Conservation (phyloP, 1,284 basidiomycete species). For the Ceratobasidium sp. region DNA sequence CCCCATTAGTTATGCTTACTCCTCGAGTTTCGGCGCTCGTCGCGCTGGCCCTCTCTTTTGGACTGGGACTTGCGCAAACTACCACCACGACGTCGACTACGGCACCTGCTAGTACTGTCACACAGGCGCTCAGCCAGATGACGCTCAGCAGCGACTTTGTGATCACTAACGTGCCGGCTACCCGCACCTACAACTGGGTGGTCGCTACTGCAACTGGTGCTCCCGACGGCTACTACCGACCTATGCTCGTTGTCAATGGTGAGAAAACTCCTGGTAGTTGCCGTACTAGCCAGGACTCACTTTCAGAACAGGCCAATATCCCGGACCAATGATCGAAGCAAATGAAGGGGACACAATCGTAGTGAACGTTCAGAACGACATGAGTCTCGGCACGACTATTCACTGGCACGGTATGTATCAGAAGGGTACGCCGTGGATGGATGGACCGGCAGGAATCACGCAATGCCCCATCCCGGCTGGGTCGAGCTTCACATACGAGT, state of each 20-base stretch:
- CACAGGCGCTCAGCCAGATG: conserved; percentile 21
- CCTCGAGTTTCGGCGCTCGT: conserved; percentile 19
- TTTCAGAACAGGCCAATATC: conserved; percentile 27
- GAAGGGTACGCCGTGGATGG: conserved; percentile 53
- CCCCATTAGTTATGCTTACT: conserved; percentile 14
- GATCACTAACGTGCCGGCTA: conserved; percentile 36
- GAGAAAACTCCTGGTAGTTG: conserved; percentile 54
- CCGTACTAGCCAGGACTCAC: conserved; percentile 53
- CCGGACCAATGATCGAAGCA: conserved; percentile 30
- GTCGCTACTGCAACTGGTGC: conserved; percentile 41
- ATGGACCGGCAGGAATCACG: conserved; percentile 56
- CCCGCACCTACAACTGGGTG: conserved; percentile 41
- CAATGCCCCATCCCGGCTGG: conserved; percentile 59
- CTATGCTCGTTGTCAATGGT: conserved; percentile 57
- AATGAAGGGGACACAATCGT: conserved; percentile 53
- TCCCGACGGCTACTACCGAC: conserved; percentile 53
- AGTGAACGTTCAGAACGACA: conserved; percentile 54
- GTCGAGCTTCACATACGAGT: conserved; percentile 57
- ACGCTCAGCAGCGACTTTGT: conserved; percentile 45
- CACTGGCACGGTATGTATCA: conserved; percentile 58
- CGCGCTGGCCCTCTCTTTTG: conserved; percentile 16
- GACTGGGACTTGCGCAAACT: conserved; percentile 18
- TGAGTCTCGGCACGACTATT: conserved; percentile 53
- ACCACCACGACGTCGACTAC: conserved; percentile 18
- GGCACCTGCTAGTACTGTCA: conserved; percentile 10